Evolutionary conservation across 306 rosid genomes (phyloP).

Genomic region (Prinsepia uniflora): DNA sequence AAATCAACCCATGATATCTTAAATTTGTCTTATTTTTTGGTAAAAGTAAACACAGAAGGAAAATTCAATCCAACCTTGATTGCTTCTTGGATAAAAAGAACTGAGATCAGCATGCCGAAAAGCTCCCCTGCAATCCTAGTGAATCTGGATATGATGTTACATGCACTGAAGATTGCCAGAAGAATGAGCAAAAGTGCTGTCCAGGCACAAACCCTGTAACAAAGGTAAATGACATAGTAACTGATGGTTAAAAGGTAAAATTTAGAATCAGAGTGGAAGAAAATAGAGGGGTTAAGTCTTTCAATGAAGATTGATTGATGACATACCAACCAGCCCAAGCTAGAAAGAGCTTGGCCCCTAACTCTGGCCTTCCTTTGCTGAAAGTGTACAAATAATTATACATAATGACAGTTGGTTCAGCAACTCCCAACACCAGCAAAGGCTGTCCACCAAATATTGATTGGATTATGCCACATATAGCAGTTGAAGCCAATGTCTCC

Average conservation of each 20-base stretch:
- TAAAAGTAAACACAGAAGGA: neutral
- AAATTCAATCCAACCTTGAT: constrained; percentile 43
- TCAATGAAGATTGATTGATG: neutral
- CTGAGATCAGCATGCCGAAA: constrained; percentile 83
- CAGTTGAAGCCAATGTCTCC: constrained; percentile 84
- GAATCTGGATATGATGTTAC: constrained; percentile 60
- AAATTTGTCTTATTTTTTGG: neutral
- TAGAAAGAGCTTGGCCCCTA: constrained; percentile 61
- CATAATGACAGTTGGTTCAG: constrained; percentile 93
- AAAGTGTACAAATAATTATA: constrained; percentile 76
- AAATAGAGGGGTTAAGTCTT: no score
- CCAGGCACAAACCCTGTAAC: constrained; percentile 85
- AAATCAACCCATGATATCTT: neutral
- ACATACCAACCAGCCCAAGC: constrained; percentile 90
- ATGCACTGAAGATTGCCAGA: constrained; percentile 74
- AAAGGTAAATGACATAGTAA: neutral
- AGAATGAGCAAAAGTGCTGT: constrained; percentile 62
- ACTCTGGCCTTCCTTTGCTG: constrained; percentile 46
- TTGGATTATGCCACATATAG: constrained; percentile 86
- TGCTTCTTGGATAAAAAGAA: constrained; percentile 85
- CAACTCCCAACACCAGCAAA: constrained; percentile 76
- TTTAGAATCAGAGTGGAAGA: no score
- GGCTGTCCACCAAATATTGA: constrained; percentile 90
- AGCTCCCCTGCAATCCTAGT: constrained; percentile 89
- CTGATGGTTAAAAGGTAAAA: no score